phyloP scores from a whole-genome alignment of 352 stramenopile genomes.

The Phytophthora niederhauseri region DNA sequence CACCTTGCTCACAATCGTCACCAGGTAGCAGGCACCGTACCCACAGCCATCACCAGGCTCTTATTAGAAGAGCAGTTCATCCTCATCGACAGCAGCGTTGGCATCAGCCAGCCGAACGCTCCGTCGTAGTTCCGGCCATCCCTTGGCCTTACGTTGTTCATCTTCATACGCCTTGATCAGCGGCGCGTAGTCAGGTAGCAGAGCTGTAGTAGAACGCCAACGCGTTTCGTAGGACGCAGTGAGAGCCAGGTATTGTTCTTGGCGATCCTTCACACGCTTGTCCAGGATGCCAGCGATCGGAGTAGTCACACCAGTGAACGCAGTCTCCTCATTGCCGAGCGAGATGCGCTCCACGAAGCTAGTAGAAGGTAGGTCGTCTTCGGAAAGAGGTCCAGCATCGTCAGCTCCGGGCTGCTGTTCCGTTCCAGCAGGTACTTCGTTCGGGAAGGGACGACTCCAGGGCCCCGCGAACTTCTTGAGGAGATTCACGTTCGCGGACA shows the following conservation, averaged over 20 bases:
- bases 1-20: no score
- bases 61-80: neutral
- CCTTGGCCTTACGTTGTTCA: neutral
- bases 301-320: no score
- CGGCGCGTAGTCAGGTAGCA: neutral
- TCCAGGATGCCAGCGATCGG: no score
- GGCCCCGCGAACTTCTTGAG: neutral
- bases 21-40: no score
- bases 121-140: neutral
- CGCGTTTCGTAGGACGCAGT: neutral
- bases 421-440: neutral
- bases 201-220: neutral
- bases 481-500: conserved; percentile 1
- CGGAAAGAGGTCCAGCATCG: no score
- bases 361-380: no score
- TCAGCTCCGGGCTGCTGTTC: neutral
- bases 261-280: neutral
- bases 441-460: neutral
- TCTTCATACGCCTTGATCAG: neutral
- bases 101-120: neutral
- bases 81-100: neutral
- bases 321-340: no score
- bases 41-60: no score
- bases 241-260: neutral
- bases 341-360: no score